phyloP scores from a whole-genome alignment of 2,329 filamentous ascomycete genomes.

The Hymenoscyphus albidus region DNA sequence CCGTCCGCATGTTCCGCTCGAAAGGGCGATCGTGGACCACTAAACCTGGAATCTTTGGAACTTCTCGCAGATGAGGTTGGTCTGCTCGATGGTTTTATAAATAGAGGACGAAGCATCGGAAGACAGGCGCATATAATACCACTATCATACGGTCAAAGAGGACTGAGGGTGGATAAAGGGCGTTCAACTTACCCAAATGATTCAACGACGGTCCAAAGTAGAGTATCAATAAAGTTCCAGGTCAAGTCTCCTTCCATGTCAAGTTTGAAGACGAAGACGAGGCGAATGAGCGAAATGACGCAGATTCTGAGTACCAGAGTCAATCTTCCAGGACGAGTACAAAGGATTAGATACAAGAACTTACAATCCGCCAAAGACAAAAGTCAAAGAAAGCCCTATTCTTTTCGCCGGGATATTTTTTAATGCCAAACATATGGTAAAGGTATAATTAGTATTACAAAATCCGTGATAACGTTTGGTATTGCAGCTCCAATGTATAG shows the following conservation, averaged over 20 bases:
- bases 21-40: neutral
- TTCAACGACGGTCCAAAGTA: neutral
- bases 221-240: neutral
- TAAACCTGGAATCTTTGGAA: neutral
- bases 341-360: neutral
- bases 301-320: neutral
- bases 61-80: neutral
- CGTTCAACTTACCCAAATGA: neutral
- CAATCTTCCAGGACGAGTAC: neutral
- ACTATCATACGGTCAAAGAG: neutral
- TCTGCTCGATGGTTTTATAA: neutral
- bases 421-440: neutral
- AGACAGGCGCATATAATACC: constrained; percentile 3
- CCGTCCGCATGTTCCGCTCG: neutral
- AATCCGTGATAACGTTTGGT: constrained; percentile 3
- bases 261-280: neutral
- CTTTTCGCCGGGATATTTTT: neutral
- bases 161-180: neutral
- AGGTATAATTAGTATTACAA: neutral
- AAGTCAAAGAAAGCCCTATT: neutral
- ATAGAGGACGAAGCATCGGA: neutral
- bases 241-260: neutral
- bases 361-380: neutral
- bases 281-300: neutral
- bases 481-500: neutral